A percentile compares a stretch with the other conserved stretches of the same genome.
These are phyloP conservation scores for Akanthomyces muscarius DNA, from an alignment of 2,329 filamentous ascomycete species.

Conservation along the genomic window DNA sequence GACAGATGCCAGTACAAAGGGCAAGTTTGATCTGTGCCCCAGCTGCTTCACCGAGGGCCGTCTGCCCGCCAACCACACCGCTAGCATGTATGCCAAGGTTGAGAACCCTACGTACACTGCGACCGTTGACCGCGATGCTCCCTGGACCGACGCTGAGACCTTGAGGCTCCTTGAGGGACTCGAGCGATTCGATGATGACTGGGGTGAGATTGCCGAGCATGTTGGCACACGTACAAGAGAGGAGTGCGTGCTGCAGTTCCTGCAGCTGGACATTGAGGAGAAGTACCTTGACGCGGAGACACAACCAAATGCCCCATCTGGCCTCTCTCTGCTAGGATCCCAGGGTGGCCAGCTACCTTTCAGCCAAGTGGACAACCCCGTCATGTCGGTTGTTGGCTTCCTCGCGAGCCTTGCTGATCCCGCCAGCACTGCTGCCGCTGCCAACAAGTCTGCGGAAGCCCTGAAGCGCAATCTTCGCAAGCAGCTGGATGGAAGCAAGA, in stretches of 20 bases:
- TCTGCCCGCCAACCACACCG: conserved; percentile 73
- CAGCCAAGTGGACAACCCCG: conserved; percentile 88
- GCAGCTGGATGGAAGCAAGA: conserved; percentile 61
- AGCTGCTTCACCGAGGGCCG: conserved; percentile 84
- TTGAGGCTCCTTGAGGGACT: conserved; percentile 86
- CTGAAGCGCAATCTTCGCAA: conserved; percentile 76
- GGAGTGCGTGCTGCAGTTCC: conserved; percentile 94
- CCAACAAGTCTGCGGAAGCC: conserved; percentile 80
- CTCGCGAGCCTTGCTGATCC: conserved; percentile 88
- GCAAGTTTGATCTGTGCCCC: conserved; percentile 84
- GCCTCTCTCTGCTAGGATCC: conserved; percentile 64
- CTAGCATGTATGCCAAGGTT: conserved; percentile 79
- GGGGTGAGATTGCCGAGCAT: conserved; percentile 87
- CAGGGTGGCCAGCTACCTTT: conserved; percentile 82
- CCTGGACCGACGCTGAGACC: conserved; percentile 88
- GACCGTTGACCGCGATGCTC: conserved; percentile 75
- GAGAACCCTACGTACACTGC: conserved; percentile 82
- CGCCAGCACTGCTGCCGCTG: conserved; percentile 82
- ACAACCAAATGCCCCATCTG: conserved; percentile 47
- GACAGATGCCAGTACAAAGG: conserved; percentile 56
- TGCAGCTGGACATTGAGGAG: conserved; percentile 95
- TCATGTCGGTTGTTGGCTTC: conserved; percentile 94
- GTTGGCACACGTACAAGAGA: conserved; percentile 89
- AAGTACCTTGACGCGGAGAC: conserved; percentile 83
- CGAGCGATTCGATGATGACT: conserved; percentile 92